Conservation (phyloP, 331 rosid species). For the Pyrus hybrid region DNA sequence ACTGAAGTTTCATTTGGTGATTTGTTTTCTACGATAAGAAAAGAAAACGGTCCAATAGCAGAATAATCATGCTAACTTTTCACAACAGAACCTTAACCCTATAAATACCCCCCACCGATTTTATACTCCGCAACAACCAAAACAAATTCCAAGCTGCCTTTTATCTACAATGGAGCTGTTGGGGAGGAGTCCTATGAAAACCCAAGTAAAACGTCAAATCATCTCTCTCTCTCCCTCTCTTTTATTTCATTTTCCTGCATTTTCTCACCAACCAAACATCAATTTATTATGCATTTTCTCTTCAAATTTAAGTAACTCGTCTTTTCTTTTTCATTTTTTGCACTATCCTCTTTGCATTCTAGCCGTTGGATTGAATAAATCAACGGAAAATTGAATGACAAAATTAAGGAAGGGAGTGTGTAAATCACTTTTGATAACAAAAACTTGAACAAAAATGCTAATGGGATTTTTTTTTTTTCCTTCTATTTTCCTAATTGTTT, state of each 20-base stretch:
- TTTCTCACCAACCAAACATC: neutral
- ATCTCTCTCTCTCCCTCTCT: neutral
- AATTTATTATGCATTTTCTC: neutral
- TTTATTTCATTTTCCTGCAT: neutral
- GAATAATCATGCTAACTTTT: neutral
- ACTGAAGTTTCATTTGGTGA: neutral
- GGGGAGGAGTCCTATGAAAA: neutral
- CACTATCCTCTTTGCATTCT: no score
- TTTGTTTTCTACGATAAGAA: neutral
- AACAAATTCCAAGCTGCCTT: neutral
- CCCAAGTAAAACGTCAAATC: constrained; percentile 7
- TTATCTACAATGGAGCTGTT: constrained; percentile 7
- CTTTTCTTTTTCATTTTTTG: no score
- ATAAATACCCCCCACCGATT: constrained; percentile 5
- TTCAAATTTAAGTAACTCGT: no score
- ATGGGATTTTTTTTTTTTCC: neutral
- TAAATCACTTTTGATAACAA: no score
- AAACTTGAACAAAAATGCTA: no score
- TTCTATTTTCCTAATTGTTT: neutral
- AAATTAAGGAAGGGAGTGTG: no score
- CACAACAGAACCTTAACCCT: neutral
- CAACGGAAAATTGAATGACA: no score
- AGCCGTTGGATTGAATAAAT: no score
- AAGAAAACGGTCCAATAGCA: neutral
- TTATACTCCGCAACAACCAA: neutral